Evolutionary conservation across 2,329 filamentous ascomycete genomes (phyloP).

Genomic region (Pseudocercospora cruenta): DNA sequence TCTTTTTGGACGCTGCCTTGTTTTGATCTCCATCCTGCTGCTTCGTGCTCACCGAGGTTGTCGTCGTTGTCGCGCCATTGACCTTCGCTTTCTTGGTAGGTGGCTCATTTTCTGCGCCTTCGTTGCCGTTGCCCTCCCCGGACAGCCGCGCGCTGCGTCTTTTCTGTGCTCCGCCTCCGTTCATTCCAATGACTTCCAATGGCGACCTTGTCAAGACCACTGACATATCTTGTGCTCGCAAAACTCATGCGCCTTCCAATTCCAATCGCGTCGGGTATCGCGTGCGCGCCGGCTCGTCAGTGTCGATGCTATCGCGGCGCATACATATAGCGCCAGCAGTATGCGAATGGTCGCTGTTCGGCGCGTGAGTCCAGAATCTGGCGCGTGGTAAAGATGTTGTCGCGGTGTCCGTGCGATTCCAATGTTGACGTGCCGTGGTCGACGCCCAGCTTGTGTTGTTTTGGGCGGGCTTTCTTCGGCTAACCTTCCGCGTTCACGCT

Average conservation of each 20-base stretch:
- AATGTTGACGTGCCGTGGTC: constrained; percentile 5
- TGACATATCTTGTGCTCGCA: constrained; percentile 37
- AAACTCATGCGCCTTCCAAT: constrained; percentile 3
- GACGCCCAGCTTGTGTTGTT: background rate
- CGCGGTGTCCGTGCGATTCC: constrained; percentile 5
- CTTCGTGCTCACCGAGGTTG: constrained; percentile 43
- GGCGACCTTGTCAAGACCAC: constrained; percentile 46
- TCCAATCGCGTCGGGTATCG: constrained; percentile 11
- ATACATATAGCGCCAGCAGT: constrained; percentile 8
- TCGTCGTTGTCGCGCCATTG: constrained; percentile 34
- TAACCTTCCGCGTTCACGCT: background rate
- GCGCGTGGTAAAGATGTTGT: constrained; percentile 8
- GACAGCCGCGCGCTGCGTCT: constrained; percentile 50
- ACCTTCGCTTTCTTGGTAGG: constrained; percentile 48
- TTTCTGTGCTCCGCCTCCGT: constrained; percentile 51
- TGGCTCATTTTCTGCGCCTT: constrained; percentile 49
- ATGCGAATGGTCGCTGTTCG: background rate
- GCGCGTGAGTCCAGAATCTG: background rate
- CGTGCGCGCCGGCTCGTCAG: constrained; percentile 20
- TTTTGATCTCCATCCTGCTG: constrained; percentile 26
- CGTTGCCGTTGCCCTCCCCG: constrained; percentile 47
- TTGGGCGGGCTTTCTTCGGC: background rate
- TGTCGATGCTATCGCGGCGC: constrained; percentile 16
- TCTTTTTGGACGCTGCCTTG: constrained; percentile 42
- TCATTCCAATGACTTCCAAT: constrained; percentile 53